Percentiles rank a stretch among this genome's conserved stretches.
These are phyloP conservation scores for Curvularia hawaiiensis DNA, from an alignment of 2,329 filamentous ascomycete genomes.

Conservation along the genomic window DNA sequence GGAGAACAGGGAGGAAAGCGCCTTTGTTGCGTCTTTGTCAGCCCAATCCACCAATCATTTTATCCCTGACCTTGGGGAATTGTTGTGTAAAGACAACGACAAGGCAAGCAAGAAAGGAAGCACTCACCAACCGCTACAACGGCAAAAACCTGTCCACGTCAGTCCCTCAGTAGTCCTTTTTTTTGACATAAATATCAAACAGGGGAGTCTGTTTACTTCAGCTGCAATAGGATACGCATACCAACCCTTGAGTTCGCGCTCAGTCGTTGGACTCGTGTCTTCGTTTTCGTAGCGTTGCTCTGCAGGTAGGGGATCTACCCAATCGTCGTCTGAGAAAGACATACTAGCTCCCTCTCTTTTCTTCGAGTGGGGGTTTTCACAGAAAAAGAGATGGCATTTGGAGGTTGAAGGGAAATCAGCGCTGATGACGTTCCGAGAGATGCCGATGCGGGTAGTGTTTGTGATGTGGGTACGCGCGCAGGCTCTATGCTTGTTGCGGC, in stretches of 20 bases:
- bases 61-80: too few species aligned
- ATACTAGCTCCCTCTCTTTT: slow-evolving; percentile 6
- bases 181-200: background rate
- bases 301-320: too few species aligned
- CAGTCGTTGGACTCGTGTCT: slow-evolving; percentile 73
- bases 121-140: slow-evolving; percentile 79
- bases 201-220: slow-evolving; percentile 57
- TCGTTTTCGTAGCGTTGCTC: slow-evolving; percentile 34
- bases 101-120: background rate
- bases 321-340: slow-evolving; percentile 17
- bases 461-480: background rate
- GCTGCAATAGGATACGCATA: slow-evolving; percentile 90
- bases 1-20: slow-evolving; percentile 88
- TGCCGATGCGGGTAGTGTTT: background rate
- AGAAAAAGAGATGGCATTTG: background rate
- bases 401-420: background rate
- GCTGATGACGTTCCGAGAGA: slow-evolving; percentile 8
- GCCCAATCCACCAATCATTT: too few species aligned
- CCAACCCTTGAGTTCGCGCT: slow-evolving; percentile 83
- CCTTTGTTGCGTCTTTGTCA: slow-evolving; percentile 48
- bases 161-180: background rate
- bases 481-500: slow-evolving; percentile 3
- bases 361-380: background rate
- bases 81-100: too few species aligned
- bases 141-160: slow-evolving; percentile 65